Evolutionary conservation across 139 green algal species (phyloP).

Genomic region (Asterochloris erici): DNA sequence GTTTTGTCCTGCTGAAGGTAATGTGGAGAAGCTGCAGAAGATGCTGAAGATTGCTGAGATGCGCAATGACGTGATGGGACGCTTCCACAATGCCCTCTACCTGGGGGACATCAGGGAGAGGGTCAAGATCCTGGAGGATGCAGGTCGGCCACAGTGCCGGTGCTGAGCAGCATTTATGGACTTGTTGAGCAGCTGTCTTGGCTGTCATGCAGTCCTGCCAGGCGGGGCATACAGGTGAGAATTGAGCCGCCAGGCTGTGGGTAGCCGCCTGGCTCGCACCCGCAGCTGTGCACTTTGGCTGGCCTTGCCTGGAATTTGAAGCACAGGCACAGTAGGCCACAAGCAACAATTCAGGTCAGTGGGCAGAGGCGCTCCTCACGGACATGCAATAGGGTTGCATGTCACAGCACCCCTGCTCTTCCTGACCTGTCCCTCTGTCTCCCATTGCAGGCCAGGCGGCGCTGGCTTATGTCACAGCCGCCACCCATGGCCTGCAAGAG

Average conservation of each 20-base stretch:
- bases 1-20: constrained; percentile 32
- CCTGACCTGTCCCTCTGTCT: not conserved
- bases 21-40: constrained; percentile 89
- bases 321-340: too few relatives aligned
- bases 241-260: too few relatives aligned
- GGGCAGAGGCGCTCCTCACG: too few relatives aligned
- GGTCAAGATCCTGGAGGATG: constrained; percentile 82
- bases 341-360: too few relatives aligned
- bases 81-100: constrained; percentile 98
- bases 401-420: not conserved
- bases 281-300: too few relatives aligned
- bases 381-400: not conserved
- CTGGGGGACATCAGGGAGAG: constrained; percentile 88
- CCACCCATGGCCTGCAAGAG: constrained; percentile 77
- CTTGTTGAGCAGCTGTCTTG: not conserved
- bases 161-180: constrained; percentile 24
- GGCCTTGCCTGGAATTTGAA: too few relatives aligned
- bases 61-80: constrained; percentile 88
- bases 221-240: too few relatives aligned
- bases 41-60: constrained; percentile 99
- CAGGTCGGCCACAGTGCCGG: constrained; percentile 45
- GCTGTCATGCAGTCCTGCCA: too few relatives aligned
- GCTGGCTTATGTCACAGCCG: constrained; percentile 91
- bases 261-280: too few relatives aligned
- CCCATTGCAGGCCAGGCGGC: constrained; percentile 68